Conservation (phyloP, 1,139 yeast genomes). For the Meyerozyma smithsonii region DNA sequence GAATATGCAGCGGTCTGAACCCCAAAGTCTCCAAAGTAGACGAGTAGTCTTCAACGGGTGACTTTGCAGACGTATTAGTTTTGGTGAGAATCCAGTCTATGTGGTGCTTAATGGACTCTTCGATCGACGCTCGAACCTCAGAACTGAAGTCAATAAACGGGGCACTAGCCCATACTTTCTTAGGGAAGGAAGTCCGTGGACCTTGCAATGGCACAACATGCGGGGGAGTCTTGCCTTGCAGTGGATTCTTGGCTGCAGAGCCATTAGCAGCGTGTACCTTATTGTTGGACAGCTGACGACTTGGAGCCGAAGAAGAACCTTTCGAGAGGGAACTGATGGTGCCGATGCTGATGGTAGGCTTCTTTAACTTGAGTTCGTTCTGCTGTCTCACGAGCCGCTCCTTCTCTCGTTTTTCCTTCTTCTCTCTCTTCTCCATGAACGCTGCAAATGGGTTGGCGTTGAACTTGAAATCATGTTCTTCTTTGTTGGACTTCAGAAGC, state of each 20-base stretch:
- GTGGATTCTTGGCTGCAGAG: background rate
- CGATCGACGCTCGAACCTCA: slow-evolving; percentile 49
- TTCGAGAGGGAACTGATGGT: background rate
- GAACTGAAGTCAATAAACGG: slow-evolving; percentile 48
- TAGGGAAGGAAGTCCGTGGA: slow-evolving; percentile 36
- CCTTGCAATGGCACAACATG: background rate
- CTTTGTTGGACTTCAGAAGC: slow-evolving; percentile 40
- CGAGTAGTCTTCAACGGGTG: slow-evolving; percentile 3
- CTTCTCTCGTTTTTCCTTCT: slow-evolving; percentile 36
- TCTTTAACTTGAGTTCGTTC: slow-evolving; percentile 34
- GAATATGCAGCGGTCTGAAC: slow-evolving; percentile 63
- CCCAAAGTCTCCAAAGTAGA: slow-evolving; percentile 45
- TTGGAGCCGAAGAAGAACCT: background rate
- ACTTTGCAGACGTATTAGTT: slow-evolving; percentile 6
- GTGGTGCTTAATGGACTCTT: slow-evolving; percentile 48
- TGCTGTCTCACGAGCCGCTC: slow-evolving; percentile 37
- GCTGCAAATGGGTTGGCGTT: slow-evolving; percentile 70
- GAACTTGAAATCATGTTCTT: slow-evolving; percentile 49
- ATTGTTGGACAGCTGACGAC: background rate
- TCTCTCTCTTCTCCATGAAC: slow-evolving; percentile 48
- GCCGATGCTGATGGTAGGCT: slow-evolving; percentile 38
- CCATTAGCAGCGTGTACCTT: background rate
- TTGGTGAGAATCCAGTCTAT: slow-evolving; percentile 45
- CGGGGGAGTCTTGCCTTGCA: background rate
- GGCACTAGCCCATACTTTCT: slow-evolving; percentile 63